These are phyloP conservation scores for Plasmopara viticola DNA, from an alignment of 352 stramenopile species.

Conservation along the genomic window DNA sequence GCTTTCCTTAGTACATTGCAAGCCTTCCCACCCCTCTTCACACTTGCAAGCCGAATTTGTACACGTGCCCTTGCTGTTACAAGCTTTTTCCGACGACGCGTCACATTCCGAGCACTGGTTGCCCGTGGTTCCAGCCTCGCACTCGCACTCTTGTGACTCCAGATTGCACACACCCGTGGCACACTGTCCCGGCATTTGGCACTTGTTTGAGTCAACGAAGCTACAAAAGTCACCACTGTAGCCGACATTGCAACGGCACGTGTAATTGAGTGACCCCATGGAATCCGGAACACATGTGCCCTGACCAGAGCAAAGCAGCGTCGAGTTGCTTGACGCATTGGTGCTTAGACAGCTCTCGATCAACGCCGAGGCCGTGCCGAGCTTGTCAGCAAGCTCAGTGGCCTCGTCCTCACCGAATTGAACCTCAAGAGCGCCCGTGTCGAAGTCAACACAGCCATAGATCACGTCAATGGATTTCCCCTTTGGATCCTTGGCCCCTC, in stretches of 20 bases:
- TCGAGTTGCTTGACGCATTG: constrained; percentile 38
- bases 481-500: constrained; percentile 31
- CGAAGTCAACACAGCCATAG: constrained; percentile 68
- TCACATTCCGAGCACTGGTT: constrained; percentile 72
- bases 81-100: constrained; percentile 43
- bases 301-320: constrained; percentile 53
- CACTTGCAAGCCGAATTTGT: constrained; percentile 47
- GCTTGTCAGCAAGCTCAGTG: constrained; percentile 42
- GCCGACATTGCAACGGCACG: constrained; percentile 65
- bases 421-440: constrained; percentile 40
- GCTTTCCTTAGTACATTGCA: constrained; percentile 64
- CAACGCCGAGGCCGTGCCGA: constrained; percentile 39
- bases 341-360: constrained; percentile 44
- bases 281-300: constrained; percentile 49
- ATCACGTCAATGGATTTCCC: constrained; percentile 49
- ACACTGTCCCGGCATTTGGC: constrained; percentile 62
- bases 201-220: constrained; percentile 66
- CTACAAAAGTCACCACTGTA: constrained; percentile 61
- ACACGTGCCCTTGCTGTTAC: constrained; percentile 57
- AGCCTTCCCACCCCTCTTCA: constrained; percentile 47
- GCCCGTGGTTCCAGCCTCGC: constrained; percentile 51
- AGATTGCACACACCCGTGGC: constrained; percentile 62
- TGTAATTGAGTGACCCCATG: constrained; percentile 43
- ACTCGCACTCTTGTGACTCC: constrained; percentile 58
- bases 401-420: constrained; percentile 56